These are phyloP conservation scores for Nadsonia fulvescens DNA, from an alignment of 805 yeast genomes.

Conservation along the genomic window DNA sequence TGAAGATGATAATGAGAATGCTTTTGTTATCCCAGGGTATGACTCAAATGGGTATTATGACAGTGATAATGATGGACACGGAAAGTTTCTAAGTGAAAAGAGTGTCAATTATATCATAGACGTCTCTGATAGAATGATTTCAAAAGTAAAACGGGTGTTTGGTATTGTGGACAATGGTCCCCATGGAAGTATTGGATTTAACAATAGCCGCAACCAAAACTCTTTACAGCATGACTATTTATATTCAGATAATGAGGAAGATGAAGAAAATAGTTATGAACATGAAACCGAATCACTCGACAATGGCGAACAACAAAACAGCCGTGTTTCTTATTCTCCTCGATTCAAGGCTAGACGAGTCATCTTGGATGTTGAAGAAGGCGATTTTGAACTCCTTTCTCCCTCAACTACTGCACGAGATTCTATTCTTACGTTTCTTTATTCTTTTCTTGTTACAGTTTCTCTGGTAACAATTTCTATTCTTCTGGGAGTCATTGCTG, in stretches of 20 bases:
- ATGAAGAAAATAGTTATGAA: constrained; percentile 1
- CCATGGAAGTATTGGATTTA: too few species aligned
- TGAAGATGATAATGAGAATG: constrained; percentile 26
- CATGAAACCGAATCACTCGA: constrained; percentile 7
- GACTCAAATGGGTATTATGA: too few species aligned
- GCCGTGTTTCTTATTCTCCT: constrained; percentile 5
- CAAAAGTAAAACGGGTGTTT: constrained; percentile 4
- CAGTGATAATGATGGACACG: constrained; percentile 19
- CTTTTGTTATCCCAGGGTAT: constrained; percentile 22
- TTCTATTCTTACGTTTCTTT: constrained; percentile 26
- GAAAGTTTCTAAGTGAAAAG: constrained; percentile 14
- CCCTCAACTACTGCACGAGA: constrained; percentile 19
- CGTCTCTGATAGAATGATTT: constrained; percentile 12
- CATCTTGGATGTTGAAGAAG: constrained; percentile 2
- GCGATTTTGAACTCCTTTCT: constrained; percentile 5
- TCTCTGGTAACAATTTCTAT: constrained; percentile 26
- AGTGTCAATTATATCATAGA: constrained; percentile 17
- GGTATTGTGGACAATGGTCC: too few species aligned
- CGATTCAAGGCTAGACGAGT: constrained; percentile 4
- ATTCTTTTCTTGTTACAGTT: constrained; percentile 22
- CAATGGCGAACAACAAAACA: constrained; percentile 2
- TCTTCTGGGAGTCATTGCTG: constrained; percentile 25
- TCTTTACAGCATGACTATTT: constrained; percentile 3
- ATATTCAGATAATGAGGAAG: constrained; percentile 6
- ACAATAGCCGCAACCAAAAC: constrained; percentile 1